Evolutionary conservation across 345 rosid species (phyloP), one percentile per base, ranked within the genome.

Genomic region (Salix dunnii): DNA sequence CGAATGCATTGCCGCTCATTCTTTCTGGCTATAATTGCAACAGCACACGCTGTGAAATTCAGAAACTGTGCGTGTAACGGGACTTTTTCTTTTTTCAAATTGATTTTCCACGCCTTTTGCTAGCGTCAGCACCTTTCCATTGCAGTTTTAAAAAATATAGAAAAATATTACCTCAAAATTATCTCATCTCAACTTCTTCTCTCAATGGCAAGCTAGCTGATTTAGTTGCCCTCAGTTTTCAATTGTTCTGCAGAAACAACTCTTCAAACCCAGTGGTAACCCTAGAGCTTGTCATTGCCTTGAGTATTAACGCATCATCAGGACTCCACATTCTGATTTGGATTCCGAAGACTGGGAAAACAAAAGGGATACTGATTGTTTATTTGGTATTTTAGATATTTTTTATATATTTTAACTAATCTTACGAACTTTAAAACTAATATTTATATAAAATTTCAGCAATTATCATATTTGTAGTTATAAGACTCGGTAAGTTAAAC

Each of bases 361-460:
- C 60, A 4, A 36, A 53, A 0, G 0, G 51, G 51, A 6, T 49
- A 2, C 0, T 18, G 58, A 18, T 7, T 18, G 6, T 5, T 3
- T 3, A 17, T 49, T 31, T 31, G 1, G 1, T 35, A 35, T 35
- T 35, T 5, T 0, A 0, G 7, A 5, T 1, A 35, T 0, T 5
- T 35, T 35, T 0, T 0, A 5, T 35, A 0, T 0, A 35, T 0
- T 5, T 35, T 0, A 0, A 35, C 7, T 35, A 35, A 35, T 35
- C 0, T 5, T 35, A 35, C 0, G 5, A 35, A 1, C 5, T 5
- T 0, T 5, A 35, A 0, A 35, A 0, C 1, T 35, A 35, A 35
- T 5, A 0, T 5, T 5, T 0, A 35, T 35, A 1, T 35, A 35
- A 35, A 35, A 5, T 1, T 2, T 2, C 2, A 28, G 1, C 2